These are phyloP conservation scores for Jaltomata sinuosa DNA, from an alignment of 257 asterid genomes.

Conservation along the genomic window DNA sequence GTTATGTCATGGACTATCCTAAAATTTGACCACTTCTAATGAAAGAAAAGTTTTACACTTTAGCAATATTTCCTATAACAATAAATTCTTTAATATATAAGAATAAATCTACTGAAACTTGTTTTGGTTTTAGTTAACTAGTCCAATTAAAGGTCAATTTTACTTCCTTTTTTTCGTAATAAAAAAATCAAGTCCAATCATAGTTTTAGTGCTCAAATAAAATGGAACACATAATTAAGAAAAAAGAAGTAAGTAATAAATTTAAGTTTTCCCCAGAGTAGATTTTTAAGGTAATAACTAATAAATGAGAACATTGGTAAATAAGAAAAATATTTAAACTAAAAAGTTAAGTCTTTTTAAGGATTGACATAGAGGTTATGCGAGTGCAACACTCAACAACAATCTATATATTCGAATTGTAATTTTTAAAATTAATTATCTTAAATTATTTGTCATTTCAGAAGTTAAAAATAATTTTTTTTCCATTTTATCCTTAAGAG, in stretches of 20 bases:
- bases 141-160: neutral
- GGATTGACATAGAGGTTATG: no score
- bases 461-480: neutral
- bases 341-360: no score
- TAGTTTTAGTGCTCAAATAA: neutral
- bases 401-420: neutral
- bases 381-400: no score
- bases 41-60: neutral
- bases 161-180: neutral
- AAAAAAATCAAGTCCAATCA: neutral
- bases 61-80: neutral
- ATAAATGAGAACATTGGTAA: neutral
- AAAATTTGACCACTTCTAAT: neutral
- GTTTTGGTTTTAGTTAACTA: neutral
- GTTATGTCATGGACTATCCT: no score
- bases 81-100: neutral
- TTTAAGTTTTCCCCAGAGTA: neutral
- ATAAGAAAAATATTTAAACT: neutral
- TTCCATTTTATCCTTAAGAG: neutral
- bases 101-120: neutral
- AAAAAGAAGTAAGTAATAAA: no score
- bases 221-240: no score
- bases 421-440: neutral
- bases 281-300: neutral
- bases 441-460: neutral